Evolutionary conservation across 176 grass and related monocot species (phyloP).

Genomic region (Eremochloa ophiuroides): DNA sequence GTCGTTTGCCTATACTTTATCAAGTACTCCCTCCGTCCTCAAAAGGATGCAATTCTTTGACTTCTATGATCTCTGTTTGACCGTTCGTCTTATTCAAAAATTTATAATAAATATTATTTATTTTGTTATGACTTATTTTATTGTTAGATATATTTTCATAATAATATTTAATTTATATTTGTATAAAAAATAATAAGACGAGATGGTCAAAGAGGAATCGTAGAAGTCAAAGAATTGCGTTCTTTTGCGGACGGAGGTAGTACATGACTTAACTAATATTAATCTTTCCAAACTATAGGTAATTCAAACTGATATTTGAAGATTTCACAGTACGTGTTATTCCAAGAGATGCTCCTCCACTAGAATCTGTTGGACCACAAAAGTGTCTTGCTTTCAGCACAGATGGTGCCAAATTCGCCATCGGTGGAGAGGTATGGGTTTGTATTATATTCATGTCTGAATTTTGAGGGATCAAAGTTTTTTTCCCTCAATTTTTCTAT

Average conservation of each 20-base stretch:
- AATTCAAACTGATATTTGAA: slow-evolving; percentile 73
- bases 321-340: slow-evolving; percentile 52
- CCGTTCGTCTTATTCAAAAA: no score
- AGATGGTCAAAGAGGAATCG: no score
- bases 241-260: no score
- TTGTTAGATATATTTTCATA: no score
- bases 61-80: no score
- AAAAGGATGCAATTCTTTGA: no score
- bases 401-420: slow-evolving; percentile 91
- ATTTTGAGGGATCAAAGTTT: background rate
- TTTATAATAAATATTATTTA: no score
- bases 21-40: no score
- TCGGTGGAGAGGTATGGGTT: slow-evolving; percentile 77
- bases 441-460: background rate
- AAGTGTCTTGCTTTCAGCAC: slow-evolving; percentile 96
- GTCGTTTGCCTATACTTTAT: background rate
- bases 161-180: no score
- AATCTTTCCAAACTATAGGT: slow-evolving; percentile 31
- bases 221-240: no score
- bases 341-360: slow-evolving; percentile 41
- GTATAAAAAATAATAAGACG: no score
- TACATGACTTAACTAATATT: slow-evolving; percentile 6
- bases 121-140: no score
- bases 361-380: slow-evolving; percentile 78
- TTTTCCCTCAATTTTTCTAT: background rate